Percentiles rank a stretch among this genome's conserved stretches.
Conservation (phyloP, 306 rosid genomes). For the Comarum palustre region DNA sequence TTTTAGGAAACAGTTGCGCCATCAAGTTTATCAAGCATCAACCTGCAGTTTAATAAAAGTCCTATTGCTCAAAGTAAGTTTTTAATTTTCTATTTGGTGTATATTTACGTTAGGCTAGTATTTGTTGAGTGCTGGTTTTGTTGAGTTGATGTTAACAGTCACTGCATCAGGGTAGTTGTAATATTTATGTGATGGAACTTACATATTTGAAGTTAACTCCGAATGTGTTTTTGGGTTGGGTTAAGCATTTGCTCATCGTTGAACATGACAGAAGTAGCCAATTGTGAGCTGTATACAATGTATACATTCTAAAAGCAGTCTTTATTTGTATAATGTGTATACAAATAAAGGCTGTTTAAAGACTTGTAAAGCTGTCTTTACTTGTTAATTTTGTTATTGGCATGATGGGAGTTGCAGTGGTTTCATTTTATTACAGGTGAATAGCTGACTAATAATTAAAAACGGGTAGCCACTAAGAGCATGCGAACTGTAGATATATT, state of each 20-base stretch:
- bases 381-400: neutral
- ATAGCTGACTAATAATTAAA: neutral
- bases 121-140: neutral
- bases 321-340: no score
- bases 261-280: neutral
- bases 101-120: neutral
- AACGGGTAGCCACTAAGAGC: neutral
- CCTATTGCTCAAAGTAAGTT: constrained; percentile 76
- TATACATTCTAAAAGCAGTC: no score
- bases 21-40: constrained; percentile 28
- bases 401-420: neutral
- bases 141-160: neutral
- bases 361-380: neutral
- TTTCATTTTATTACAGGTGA: neutral
- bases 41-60: constrained; percentile 52
- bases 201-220: neutral
- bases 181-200: neutral
- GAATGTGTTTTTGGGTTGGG: neutral
- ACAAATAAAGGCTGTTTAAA: no score
- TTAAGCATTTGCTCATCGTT: neutral
- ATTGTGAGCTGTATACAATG: neutral
- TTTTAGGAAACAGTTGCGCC: no score
- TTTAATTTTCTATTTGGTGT: constrained; percentile 18
- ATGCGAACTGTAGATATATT: neutral
- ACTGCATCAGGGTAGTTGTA: neutral